Evolutionary conservation across 192 early-diverging fungal species (phyloP).

Genomic region (Rhizophagus prolifer): DNA sequence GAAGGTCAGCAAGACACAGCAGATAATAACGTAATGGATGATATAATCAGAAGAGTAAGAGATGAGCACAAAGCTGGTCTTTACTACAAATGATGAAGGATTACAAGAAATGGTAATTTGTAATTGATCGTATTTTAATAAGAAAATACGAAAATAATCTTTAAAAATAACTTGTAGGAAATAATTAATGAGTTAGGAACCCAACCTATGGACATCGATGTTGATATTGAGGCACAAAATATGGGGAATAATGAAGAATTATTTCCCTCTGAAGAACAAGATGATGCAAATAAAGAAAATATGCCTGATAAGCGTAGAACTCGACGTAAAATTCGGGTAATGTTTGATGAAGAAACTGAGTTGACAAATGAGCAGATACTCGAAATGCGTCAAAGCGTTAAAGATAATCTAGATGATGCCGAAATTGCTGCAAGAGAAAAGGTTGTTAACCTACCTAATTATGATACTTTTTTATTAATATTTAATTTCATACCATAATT

Average conservation of each 20-base stretch:
- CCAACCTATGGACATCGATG: background rate
- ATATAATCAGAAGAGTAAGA: slow-evolving; percentile 17
- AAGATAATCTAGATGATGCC: background rate
- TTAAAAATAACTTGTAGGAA: background rate
- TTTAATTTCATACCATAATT: background rate
- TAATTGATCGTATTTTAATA: background rate
- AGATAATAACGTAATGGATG: background rate
- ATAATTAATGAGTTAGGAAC: background rate
- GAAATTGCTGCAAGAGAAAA: slow-evolving; percentile 10
- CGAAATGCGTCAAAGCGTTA: slow-evolving; percentile 4
- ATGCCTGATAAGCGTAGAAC: background rate
- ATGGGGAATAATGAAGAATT: background rate
- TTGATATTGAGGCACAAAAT: background rate
- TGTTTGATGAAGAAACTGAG: slow-evolving; percentile 22
- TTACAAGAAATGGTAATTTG: slow-evolving; percentile 1
- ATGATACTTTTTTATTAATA: background rate
- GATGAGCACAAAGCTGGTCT: slow-evolving; percentile 5
- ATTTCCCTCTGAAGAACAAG: background rate
- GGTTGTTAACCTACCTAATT: background rate
- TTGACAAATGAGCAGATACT: slow-evolving; percentile 24
- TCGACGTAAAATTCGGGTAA: background rate
- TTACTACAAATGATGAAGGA: background rate
- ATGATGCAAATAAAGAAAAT: background rate
- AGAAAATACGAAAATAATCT: background rate
- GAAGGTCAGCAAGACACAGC: background rate